Conservation (phyloP, 73 alveolate species). For the Paramecium sonneborni region DNA sequence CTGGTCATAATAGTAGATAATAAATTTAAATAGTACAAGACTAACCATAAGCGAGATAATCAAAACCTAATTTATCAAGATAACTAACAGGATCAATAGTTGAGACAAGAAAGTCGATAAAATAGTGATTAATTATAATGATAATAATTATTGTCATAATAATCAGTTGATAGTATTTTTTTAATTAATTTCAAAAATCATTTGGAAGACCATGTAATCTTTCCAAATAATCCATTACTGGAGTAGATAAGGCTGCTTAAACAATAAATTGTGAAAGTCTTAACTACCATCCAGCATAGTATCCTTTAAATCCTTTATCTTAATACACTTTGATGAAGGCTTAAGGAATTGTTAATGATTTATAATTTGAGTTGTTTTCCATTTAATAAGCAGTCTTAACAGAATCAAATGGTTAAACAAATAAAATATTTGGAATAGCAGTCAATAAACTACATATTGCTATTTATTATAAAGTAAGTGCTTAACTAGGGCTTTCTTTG, state of each 20-base stretch:
- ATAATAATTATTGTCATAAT: not conserved
- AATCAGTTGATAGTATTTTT: conserved; percentile 1
- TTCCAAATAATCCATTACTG: conserved; percentile 52
- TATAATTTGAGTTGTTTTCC: conserved; percentile 9
- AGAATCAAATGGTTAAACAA: conserved; percentile 41
- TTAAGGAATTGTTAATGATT: not conserved
- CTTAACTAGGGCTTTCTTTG: conserved; percentile 17
- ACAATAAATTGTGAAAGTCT: not conserved
- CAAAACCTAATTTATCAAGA: not conserved
- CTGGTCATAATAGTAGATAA: not conserved
- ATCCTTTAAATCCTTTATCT: conserved; percentile 14
- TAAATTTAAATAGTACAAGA: not conserved
- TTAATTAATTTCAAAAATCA: not conserved
- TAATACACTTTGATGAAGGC: not conserved
- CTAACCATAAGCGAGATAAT: not conserved
- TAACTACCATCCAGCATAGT: conserved; percentile 19
- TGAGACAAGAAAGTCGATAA: not conserved
- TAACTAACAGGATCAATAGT: not conserved
- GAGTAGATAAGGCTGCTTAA: conserved; percentile 34
- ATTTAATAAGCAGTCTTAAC: not conserved
- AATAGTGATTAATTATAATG: conserved; percentile 19
- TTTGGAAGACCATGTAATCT: conserved; percentile 47
- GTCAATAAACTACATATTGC: conserved; percentile 20
- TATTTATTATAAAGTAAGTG: not conserved
- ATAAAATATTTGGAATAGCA: conserved; percentile 1